Conservation (phyloP, 208 protist genomes). For the Wallacemonas sp. region DNA sequence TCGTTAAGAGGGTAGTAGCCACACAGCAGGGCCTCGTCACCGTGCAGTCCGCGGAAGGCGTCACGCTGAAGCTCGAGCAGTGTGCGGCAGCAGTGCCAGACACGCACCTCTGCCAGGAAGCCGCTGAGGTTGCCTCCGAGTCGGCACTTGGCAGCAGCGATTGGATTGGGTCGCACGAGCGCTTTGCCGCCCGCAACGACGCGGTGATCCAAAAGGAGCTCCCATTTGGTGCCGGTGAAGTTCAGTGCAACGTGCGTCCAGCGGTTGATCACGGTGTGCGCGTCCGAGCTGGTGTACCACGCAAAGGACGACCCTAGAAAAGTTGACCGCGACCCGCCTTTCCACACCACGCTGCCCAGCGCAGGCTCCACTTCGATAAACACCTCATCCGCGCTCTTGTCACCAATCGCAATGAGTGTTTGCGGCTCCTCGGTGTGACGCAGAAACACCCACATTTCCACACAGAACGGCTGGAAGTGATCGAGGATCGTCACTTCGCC, state of each 20-base stretch:
- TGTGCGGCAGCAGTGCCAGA: constrained; percentile 70
- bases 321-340: constrained; percentile 76
- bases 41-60: constrained; percentile 51
- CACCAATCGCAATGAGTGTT: constrained; percentile 78
- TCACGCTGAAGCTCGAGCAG: constrained; percentile 71
- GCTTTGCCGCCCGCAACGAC: constrained; percentile 50
- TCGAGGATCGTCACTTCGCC: constrained; percentile 77
- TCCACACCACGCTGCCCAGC: constrained; percentile 72
- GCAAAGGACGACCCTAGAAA: constrained; percentile 79
- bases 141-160: constrained; percentile 60
- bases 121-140: constrained; percentile 83
- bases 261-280: constrained; percentile 47
- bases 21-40: constrained; percentile 54
- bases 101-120: constrained; percentile 78
- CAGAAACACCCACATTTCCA: constrained; percentile 89
- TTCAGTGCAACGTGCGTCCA: constrained; percentile 92
- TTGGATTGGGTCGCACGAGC: constrained; percentile 58
- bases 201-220: constrained; percentile 74
- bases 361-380: constrained; percentile 74
- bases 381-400: constrained; percentile 84
- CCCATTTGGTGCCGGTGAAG: constrained; percentile 84
- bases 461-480: constrained; percentile 80
- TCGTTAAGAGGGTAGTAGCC: constrained; percentile 89
- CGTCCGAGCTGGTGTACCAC: constrained; percentile 51
- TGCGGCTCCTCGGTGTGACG: constrained; percentile 64